phyloP scores from a whole-genome alignment of 192 early-diverging fungal species.

The Linnemannia elongata region DNA sequence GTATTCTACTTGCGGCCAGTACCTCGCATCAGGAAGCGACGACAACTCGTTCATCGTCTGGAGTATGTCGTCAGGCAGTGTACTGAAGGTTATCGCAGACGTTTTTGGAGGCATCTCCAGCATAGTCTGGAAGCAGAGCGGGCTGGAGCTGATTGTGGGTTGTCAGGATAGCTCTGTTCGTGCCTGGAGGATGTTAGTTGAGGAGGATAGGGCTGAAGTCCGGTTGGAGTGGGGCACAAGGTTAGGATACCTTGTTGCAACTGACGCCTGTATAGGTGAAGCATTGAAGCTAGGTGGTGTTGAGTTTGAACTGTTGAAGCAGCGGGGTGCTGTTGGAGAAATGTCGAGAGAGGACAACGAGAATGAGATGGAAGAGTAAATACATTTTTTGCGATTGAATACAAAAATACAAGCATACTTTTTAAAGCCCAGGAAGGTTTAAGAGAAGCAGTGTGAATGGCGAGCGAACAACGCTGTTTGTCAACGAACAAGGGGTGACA shows the following conservation, averaged over 20 bases:
- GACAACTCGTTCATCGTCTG: not conserved
- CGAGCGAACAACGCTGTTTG: no score
- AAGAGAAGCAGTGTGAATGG: no score
- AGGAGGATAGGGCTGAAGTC: conserved; percentile 56
- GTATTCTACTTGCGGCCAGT: not conserved
- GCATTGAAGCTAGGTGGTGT: not conserved
- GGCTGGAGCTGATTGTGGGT: not conserved
- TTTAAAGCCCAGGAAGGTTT: no score
- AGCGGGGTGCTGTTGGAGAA: not conserved
- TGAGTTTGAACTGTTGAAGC: not conserved
- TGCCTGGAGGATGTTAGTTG: not conserved
- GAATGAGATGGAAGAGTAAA: not conserved
- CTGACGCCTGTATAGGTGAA: not conserved
- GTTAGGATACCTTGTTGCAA: conserved; percentile 31
- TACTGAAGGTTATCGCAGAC: not conserved
- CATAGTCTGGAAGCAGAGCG: not conserved
- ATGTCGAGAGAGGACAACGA: not conserved
- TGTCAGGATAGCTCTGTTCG: conserved; percentile 4
- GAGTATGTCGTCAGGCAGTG: not conserved
- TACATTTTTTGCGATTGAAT: not conserved
- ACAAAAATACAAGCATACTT: no score
- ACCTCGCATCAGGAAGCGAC: conserved; percentile 7
- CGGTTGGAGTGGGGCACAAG: conserved; percentile 60
- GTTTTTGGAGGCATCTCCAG: conserved; percentile 3
- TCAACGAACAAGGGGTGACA: no score